Evolutionary conservation across 148 eudicot species (phyloP), one percentile per base, ranked within the genome.

Genomic region (Arbutus unedo): DNA sequence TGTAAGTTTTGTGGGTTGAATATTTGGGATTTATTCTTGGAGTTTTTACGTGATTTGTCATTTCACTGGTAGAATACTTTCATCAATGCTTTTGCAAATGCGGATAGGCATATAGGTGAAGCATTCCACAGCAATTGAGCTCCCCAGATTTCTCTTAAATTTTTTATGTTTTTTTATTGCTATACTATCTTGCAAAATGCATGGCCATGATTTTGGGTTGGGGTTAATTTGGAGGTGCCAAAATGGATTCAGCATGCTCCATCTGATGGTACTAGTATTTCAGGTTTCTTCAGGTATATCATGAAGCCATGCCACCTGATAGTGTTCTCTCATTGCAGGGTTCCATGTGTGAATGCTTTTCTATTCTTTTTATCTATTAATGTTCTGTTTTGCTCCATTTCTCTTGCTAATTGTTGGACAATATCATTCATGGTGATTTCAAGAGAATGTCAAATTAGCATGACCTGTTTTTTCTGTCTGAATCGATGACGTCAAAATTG

Each of bases 41-140:
- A 72, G 18, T 72, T 72, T 45, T 72, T 72, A 8, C 74, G n/a
- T 70, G 80, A 25, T 13, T 56, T 78, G 49, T 78, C 43, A 2
- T 78, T 8, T 43, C 4, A 11, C 38, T 8, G 21, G 47, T 43
- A 41, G 38, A 78, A 18, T 44, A 78, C 53, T 49, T 49, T 43
- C 8, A 41, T 57, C 50, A 78, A 19, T 59, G 81, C 53, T 21
- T 21, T 47, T 21, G 43, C 43, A 59, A n/a, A 45, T 44, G 72
- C 38, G 5, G 45, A 18, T 31, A 55, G 10, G 31, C 67, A 41
- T 56, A 55, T 50, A 74, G 54, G 41, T 77, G 18, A 77, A 77
- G 16, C 67, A 77, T 38, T 16, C 54, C n/a, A 54, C 21, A 45
- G 81, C 16, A 78, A 41, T 78, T 59, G 51, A 21, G 13, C 71